These are phyloP conservation scores for Thielaviopsis euricoi DNA, from an alignment of 2,329 filamentous ascomycete species.

Conservation along the genomic window DNA sequence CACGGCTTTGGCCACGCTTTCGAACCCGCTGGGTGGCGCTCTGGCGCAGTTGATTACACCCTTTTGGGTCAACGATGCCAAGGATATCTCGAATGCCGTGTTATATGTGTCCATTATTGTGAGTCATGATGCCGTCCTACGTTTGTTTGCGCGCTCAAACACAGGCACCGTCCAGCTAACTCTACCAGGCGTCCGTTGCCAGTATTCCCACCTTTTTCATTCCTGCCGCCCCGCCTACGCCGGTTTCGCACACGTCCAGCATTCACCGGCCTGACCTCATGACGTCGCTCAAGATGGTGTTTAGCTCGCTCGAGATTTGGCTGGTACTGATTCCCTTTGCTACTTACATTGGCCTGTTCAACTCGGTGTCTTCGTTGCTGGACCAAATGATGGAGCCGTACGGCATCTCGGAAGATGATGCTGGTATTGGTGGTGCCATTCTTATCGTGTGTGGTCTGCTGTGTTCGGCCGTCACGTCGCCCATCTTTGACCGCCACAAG, in stretches of 20 bases:
- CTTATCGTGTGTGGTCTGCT: conserved; percentile 81
- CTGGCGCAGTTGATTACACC: conserved; percentile 78
- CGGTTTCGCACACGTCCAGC: conserved; percentile 50
- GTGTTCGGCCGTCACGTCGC: conserved; percentile 56
- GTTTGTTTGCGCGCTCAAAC: not conserved
- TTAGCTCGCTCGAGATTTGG: conserved; percentile 54
- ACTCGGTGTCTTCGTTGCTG: conserved; percentile 70
- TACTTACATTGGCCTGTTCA: conserved; percentile 85
- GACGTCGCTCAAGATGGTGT: conserved; percentile 36
- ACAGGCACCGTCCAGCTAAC: not conserved
- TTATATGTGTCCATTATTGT: conserved; percentile 74
- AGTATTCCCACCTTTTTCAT: conserved; percentile 68
- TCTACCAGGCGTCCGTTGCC: conserved; percentile 40
- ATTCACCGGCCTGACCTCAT: conserved; percentile 37
- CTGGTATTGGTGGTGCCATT: conserved; percentile 77
- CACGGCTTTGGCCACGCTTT: conserved; percentile 68
- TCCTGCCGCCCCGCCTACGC: conserved; percentile 59
- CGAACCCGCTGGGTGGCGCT: conserved; percentile 81
- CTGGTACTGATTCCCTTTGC: conserved; percentile 67
- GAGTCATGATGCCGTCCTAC: conserved; percentile 21
- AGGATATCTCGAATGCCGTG: conserved; percentile 63
- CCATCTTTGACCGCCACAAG: conserved; percentile 74
- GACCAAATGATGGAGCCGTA: conserved; percentile 85
- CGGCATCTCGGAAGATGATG: conserved; percentile 65
- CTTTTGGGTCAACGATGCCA: conserved; percentile 46